Conservation (phyloP, 345 rosid species). For the Erodium maritimum region DNA sequence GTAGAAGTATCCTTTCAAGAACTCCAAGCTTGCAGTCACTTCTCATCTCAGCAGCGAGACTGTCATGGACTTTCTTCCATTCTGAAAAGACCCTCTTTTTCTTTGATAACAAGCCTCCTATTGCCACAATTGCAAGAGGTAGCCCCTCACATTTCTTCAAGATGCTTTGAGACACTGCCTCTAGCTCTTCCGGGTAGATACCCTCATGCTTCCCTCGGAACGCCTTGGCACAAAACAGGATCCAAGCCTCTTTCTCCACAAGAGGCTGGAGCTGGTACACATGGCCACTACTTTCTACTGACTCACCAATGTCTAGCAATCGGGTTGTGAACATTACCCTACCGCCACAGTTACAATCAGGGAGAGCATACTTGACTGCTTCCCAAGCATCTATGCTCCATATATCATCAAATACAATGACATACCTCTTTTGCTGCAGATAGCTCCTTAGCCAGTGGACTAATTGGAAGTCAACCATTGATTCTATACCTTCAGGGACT, state of each 20-base stretch:
- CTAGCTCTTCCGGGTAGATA: slow-evolving; percentile 4
- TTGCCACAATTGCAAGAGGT: slow-evolving; percentile 7
- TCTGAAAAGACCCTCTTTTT: not conserved
- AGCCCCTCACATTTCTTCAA: slow-evolving; percentile 15
- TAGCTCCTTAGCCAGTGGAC: not conserved
- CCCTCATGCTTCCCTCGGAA: not conserved
- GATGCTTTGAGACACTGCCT: slow-evolving; percentile 1
- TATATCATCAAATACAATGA: slow-evolving; percentile 12
- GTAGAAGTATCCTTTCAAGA: slow-evolving; percentile 3
- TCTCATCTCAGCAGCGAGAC: slow-evolving; percentile 2
- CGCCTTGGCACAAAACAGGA: slow-evolving; percentile 6
- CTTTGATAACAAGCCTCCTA: slow-evolving; percentile 4
- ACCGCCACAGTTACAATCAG: slow-evolving; percentile 1
- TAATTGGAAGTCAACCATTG: not conserved
- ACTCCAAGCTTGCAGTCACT: not conserved
- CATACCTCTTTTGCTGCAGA: not conserved
- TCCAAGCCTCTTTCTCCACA: not conserved
- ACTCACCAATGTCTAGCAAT: not conserved
- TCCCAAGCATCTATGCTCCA: slow-evolving; percentile 4
- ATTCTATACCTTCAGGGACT: not conserved
- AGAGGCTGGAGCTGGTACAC: not conserved
- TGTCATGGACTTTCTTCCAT: slow-evolving; percentile 8
- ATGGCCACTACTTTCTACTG: not conserved
- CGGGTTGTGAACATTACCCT: slow-evolving; percentile 9
- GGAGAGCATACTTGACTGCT: not conserved